A percentile compares a stretch with the other conserved stretches of the same genome.
These are phyloP conservation scores for Penicillium soppii DNA, from an alignment of 495 filamentous ascomycete species.

Conservation along the genomic window DNA sequence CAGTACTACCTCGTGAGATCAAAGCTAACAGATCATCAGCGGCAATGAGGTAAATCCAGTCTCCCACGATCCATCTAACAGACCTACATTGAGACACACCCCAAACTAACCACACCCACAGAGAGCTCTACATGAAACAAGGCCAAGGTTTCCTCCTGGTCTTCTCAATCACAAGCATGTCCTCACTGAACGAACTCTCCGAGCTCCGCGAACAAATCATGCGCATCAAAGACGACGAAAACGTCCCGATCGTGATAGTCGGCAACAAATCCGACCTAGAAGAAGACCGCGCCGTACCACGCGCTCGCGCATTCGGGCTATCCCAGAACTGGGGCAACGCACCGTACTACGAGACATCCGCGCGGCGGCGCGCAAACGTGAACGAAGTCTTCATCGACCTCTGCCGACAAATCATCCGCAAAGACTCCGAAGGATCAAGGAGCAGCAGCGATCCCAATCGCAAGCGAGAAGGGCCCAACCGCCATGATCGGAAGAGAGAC, in stretches of 20 bases:
- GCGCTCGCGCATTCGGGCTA: constrained; percentile 79
- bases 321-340: constrained; percentile 86
- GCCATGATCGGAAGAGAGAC: constrained; percentile 33
- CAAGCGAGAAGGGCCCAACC: constrained; percentile 37
- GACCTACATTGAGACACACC: constrained; percentile 4
- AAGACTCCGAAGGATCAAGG: constrained; percentile 54
- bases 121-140: constrained; percentile 95
- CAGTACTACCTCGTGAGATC: constrained; percentile 14
- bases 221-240: constrained; percentile 92
- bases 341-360: constrained; percentile 94
- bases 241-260: constrained; percentile 90
- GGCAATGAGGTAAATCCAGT: constrained; percentile 63
- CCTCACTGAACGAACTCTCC: constrained; percentile 80
- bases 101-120: constrained; percentile 28
- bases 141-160: constrained; percentile 97
- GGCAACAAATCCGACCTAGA: constrained; percentile 97
- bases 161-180: constrained; percentile 90
- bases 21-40: constrained; percentile 46
- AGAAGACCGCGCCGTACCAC: constrained; percentile 82
- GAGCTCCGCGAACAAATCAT: constrained; percentile 94
- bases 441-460: constrained; percentile 41
- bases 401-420: constrained; percentile 85
- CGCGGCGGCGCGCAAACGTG: constrained; percentile 81
- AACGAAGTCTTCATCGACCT: constrained; percentile 94
- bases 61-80: background rate